Evolutionary conservation across 805 yeast genomes (phyloP).

Genomic region (Huiozyma sinensis): DNA sequence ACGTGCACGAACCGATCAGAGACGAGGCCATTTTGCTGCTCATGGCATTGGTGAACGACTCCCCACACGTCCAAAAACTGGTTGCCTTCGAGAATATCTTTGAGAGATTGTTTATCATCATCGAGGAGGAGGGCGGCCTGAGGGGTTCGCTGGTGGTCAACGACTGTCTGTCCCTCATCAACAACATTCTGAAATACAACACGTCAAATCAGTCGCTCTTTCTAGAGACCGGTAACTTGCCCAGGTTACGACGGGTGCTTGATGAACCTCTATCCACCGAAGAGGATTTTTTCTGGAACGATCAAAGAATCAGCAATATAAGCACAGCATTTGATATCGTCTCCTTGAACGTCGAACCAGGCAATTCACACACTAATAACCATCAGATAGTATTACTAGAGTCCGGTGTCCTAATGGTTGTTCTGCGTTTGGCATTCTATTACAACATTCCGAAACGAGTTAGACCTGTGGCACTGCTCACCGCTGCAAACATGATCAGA

Average conservation of each 20-base stretch:
- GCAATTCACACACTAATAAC: constrained; percentile 47
- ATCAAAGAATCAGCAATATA: constrained; percentile 60
- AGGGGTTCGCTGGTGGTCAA: constrained; percentile 85
- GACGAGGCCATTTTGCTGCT: constrained; percentile 80
- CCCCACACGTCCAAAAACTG: constrained; percentile 77
- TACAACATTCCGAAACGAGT: constrained; percentile 52
- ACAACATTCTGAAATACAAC: constrained; percentile 67
- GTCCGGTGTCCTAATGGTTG: constrained; percentile 54
- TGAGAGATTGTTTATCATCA: constrained; percentile 67
- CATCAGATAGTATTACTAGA: constrained; percentile 54
- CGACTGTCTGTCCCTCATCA: constrained; percentile 70
- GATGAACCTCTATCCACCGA: constrained; percentile 45
- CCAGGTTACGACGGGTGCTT: constrained; percentile 50
- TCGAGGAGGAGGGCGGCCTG: constrained; percentile 80
- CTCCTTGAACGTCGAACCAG: constrained; percentile 60
- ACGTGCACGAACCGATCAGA: constrained; percentile 71
- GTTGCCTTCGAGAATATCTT: constrained; percentile 93
- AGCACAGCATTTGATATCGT: constrained; percentile 61
- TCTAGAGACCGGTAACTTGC: constrained; percentile 72
- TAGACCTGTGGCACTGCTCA: constrained; percentile 56
- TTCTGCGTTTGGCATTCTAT: constrained; percentile 61
- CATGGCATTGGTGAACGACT: constrained; percentile 70
- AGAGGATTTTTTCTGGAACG: constrained; percentile 56
- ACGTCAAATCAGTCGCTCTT: constrained; percentile 85
- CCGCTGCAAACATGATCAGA: constrained; percentile 68